Base-by-base conservation (phyloP, 106 monocot genomes). In the Allium sativum region DNA sequence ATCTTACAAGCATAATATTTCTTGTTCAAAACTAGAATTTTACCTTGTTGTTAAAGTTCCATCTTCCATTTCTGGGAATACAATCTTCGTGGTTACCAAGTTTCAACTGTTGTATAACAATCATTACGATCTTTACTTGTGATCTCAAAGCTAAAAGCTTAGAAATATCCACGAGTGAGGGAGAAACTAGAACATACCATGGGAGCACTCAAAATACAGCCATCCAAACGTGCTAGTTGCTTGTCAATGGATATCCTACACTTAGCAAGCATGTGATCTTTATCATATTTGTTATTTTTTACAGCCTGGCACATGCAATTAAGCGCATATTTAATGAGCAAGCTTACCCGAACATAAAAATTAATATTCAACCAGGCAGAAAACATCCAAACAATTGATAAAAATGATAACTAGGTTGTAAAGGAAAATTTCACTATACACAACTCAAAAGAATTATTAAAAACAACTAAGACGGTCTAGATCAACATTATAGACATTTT, bases 31-130 rank as follows among this genome's bases (percentile, higher is more conserved):
- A n/a, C n/a, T n/a, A n/a, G n/a, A n/a, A n/a, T n/a, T n/a, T n/a
- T n/a, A 87, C 92, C 87, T 92, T 92, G 31, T 81, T 62, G 63
- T 76, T 87, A 51, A 87, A 84, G 70, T 84, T 92, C 87, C 92
- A 92, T 8, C 87, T 73, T 5, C 92, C 92, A 75, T 78, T 77
- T n/a, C 68, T 58, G 55, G 92, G 87, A 15, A 87, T 17, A 59
- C 67, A 81, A 31, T 84, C 81, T 59, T 76, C 81, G 40, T 45
- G 9, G 20, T 78, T 74, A 40, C 92, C 92, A 63, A 81, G 52
- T 53, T 78, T 76, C 53, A 92, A 73, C 92, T 87, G 78, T 48
- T 43, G 1, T n/a, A n/a, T n/a, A n/a, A n/a, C n/a, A 40, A 46
- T 47, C 4, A 74, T 13, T 41, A 18, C 12, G 45, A 45, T 67